Conservation (phyloP, 225 moss, liverwort and hornwort species). For the Polytrichum formosum region DNA sequence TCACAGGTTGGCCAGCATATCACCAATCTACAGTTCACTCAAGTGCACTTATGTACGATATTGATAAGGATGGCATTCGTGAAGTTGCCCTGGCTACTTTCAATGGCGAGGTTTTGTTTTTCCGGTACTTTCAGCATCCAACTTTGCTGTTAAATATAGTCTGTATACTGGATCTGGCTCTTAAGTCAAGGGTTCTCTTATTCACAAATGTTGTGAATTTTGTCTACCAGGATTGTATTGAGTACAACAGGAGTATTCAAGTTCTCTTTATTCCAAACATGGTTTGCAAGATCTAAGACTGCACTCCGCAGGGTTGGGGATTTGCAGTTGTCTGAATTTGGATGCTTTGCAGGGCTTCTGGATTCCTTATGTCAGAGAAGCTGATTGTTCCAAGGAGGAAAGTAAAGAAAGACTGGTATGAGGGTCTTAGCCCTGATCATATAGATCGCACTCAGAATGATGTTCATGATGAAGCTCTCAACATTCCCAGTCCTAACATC, state of each 20-base stretch:
- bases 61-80: conserved; percentile 90
- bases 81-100: conserved; percentile 94
- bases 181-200: no score
- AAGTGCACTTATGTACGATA: conserved; percentile 88
- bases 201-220: no score
- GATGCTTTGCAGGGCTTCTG: conserved; percentile 65
- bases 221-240: no score
- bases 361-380: conserved; percentile 77
- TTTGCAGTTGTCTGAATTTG: conserved; percentile 16
- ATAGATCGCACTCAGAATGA: conserved; percentile 80
- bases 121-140: conserved; percentile 40
- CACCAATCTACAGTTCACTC: conserved; percentile 96
- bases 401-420: conserved; percentile 86
- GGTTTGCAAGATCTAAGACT: no score
- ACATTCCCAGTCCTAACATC: conserved; percentile 19
- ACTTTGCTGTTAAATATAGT: background rate
- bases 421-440: conserved; percentile 78
- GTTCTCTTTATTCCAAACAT: no score
- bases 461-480: conserved; percentile 70
- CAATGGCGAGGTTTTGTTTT: conserved; percentile 94
- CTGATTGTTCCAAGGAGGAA: conserved; percentile 75
- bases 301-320: no score
- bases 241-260: no score
- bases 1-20: conserved; percentile 85
- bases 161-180: no score